Evolutionary conservation across 2,329 filamentous ascomycete species (phyloP).

Genomic region (Fusarium sp.): DNA sequence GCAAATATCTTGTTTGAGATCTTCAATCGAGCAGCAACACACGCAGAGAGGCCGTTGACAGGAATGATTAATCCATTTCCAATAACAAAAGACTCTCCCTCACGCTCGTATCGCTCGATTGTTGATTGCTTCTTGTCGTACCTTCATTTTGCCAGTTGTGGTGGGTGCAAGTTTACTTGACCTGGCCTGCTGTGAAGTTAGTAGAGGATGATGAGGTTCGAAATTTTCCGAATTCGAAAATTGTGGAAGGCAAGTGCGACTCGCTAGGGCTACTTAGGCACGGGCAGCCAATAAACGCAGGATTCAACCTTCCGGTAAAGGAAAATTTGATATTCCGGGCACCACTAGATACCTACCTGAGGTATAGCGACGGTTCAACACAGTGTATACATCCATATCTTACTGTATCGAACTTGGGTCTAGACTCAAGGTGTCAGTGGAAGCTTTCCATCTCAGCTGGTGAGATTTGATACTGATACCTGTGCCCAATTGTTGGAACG

Average conservation of each 20-base stretch:
- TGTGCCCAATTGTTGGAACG: neutral
- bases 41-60: neutral
- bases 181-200: conserved; percentile 55
- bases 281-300: conserved; percentile 47
- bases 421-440: neutral
- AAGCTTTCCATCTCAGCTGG: neutral
- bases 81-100: neutral
- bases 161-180: conserved; percentile 55
- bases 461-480: neutral
- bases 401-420: neutral
- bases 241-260: conserved; percentile 49
- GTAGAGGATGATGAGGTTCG: conserved; percentile 45
- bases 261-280: conserved; percentile 51
- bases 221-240: conserved; percentile 51
- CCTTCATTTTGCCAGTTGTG: conserved; percentile 60
- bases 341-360: neutral
- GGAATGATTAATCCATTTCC: neutral
- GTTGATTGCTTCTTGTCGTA: conserved; percentile 43
- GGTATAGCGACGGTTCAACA: conserved; percentile 7
- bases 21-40: neutral
- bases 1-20: conserved; percentile 35
- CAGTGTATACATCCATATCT: neutral
- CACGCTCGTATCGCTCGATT: neutral
- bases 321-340: conserved; percentile 18
- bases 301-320: conserved; percentile 33